A percentile compares a stretch with the other conserved stretches of the same genome.
phyloP scores from a whole-genome alignment of 2,329 filamentous ascomycete species.

The Aspergillus japonicus region DNA sequence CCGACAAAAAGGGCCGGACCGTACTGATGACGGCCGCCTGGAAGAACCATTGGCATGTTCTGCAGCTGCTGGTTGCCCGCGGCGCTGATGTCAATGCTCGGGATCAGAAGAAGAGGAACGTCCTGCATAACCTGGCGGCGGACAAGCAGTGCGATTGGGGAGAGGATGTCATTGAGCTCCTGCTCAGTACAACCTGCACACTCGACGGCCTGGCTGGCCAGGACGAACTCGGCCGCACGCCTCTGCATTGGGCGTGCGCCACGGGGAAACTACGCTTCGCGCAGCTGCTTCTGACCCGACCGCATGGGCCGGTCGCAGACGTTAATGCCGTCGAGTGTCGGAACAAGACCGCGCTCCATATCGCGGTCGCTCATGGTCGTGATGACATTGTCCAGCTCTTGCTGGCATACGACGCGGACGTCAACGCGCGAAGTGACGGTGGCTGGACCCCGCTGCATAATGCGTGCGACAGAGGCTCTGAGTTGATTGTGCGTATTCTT shows the following conservation, averaged over 20 bases:
- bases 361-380: constrained; percentile 48
- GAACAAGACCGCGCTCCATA: constrained; percentile 50
- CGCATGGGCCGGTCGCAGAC: constrained; percentile 36
- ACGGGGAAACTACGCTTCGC: constrained; percentile 55
- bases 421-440: constrained; percentile 51
- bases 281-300: constrained; percentile 45
- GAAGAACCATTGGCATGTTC: constrained; percentile 41
- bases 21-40: constrained; percentile 47
- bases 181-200: constrained; percentile 41
- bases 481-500: constrained; percentile 46
- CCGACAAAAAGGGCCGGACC: constrained; percentile 48
- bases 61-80: constrained; percentile 38
- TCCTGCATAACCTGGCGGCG: constrained; percentile 45
- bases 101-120: constrained; percentile 33
- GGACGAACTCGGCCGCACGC: constrained; percentile 52
- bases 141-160: constrained; percentile 51
- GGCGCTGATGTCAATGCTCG: constrained; percentile 37
- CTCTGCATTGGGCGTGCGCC: constrained; percentile 59
- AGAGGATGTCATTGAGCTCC: constrained; percentile 43
- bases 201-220: constrained; percentile 42
- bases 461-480: constrained; percentile 52
- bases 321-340: constrained; percentile 44
- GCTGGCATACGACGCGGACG: constrained; percentile 45
- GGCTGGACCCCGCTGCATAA: constrained; percentile 56
- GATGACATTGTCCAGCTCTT: constrained; percentile 41